Evolutionary conservation across 768 basidiomycete species (phyloP).

Genomic region (Mycena amicta): DNA sequence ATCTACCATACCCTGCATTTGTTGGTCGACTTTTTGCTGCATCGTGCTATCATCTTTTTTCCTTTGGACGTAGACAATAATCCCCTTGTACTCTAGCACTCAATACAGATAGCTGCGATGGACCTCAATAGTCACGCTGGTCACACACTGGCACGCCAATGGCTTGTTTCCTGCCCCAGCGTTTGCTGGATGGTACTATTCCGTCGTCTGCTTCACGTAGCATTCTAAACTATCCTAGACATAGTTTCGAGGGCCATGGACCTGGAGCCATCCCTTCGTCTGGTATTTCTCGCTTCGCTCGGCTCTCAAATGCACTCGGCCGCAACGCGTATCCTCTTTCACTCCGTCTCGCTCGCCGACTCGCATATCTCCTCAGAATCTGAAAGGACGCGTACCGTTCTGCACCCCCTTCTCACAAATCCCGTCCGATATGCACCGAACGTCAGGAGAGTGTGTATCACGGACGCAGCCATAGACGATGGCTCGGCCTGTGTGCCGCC

Average conservation of each 20-base stretch:
- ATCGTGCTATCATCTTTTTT: constrained; percentile 19
- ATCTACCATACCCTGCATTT: constrained; percentile 26
- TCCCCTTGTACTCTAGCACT: constrained; percentile 3
- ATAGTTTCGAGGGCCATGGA: constrained; percentile 18
- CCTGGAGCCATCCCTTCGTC: constrained; percentile 22
- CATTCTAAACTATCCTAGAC: constrained; percentile 12
- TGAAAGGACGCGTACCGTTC: constrained; percentile 7
- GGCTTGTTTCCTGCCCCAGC: constrained; percentile 18
- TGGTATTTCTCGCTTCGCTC: constrained; percentile 29
- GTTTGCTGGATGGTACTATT: constrained; percentile 30
- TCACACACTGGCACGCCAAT: constrained; percentile 2
- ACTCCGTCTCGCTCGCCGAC: constrained; percentile 31
- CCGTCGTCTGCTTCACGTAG: too few relatives aligned
- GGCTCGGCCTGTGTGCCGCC: constrained; percentile 8
- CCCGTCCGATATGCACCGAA: constrained; percentile 31
- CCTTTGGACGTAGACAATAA: constrained; percentile 15
- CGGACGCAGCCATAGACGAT: constrained; percentile 12
- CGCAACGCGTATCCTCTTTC: constrained; percentile 34
- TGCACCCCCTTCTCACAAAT: constrained; percentile 33
- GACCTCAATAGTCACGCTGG: constrained; percentile 1
- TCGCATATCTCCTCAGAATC: constrained; percentile 26
- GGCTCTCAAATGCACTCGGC: constrained; percentile 33
- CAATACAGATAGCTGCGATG: too few relatives aligned
- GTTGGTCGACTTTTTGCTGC: constrained; percentile 15
- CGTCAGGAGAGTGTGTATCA: constrained; percentile 33